Evolutionary conservation across 805 yeast species (phyloP).

Genomic region (Lipomyces sp.): DNA sequence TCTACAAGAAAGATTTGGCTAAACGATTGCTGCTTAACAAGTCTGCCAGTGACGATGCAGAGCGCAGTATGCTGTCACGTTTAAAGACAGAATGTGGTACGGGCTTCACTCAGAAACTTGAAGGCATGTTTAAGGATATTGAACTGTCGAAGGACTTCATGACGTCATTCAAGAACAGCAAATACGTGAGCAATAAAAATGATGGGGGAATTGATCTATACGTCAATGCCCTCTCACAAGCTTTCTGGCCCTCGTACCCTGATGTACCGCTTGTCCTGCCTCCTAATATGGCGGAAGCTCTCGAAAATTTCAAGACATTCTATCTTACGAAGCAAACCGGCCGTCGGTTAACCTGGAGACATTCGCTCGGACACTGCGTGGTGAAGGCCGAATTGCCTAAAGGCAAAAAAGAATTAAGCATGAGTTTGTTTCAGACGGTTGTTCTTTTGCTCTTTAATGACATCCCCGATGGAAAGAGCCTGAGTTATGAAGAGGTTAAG

Average conservation of each 20-base stretch:
- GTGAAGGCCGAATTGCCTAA: slow-evolving; percentile 41
- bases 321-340: slow-evolving; percentile 39
- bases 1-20: slow-evolving; percentile 84
- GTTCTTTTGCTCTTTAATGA: slow-evolving; percentile 42
- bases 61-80: slow-evolving; percentile 67
- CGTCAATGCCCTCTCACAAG: slow-evolving; percentile 43
- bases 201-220: slow-evolving; percentile 37
- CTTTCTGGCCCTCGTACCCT: slow-evolving; percentile 45
- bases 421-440: slow-evolving; percentile 42
- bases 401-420: slow-evolving; percentile 43
- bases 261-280: slow-evolving; percentile 41
- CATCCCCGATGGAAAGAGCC: slow-evolving; percentile 25
- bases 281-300: slow-evolving; percentile 35
- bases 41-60: slow-evolving; percentile 61
- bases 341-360: slow-evolving; percentile 42
- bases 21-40: slow-evolving; percentile 66
- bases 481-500: slow-evolving; percentile 36
- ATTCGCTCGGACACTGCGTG: slow-evolving; percentile 42
- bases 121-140: slow-evolving; percentile 86
- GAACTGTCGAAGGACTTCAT: slow-evolving; percentile 59
- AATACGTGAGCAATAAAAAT: slow-evolving; percentile 37
- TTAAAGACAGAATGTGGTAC: slow-evolving; percentile 79
- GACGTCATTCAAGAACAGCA: slow-evolving; percentile 33
- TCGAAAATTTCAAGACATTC: slow-evolving; percentile 39
- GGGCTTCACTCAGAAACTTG: slow-evolving; percentile 75